phyloP scores from a whole-genome alignment of 257 asterid genomes.

The Solanum acaule region DNA sequence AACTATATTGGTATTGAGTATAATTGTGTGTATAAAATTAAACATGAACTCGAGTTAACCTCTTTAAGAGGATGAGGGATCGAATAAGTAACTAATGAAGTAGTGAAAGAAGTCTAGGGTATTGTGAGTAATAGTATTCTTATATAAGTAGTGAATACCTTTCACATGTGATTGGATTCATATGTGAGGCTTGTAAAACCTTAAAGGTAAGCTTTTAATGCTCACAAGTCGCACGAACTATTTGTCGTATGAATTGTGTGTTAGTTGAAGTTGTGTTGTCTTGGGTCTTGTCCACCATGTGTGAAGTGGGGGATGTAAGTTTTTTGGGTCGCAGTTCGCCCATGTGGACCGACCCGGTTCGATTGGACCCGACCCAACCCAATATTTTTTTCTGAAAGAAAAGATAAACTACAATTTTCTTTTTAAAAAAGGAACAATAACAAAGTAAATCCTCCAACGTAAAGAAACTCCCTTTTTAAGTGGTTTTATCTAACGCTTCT shows the following conservation, averaged over 20 bases:
- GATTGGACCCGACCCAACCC: no score
- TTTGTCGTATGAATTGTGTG: not conserved
- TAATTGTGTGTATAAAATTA: not conserved
- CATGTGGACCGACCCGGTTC: not conserved
- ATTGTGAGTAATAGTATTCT: not conserved
- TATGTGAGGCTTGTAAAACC: not conserved
- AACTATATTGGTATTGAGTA: not conserved
- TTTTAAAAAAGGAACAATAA: not conserved
- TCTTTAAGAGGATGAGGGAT: not conserved
- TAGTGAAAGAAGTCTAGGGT: not conserved
- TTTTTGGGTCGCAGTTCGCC: not conserved
- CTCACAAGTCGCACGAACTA: not conserved
- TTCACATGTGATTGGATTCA: not conserved
- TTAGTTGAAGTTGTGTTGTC: not conserved
- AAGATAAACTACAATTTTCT: not conserved
- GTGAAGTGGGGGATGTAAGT: not conserved
- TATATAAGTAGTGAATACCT: not conserved
- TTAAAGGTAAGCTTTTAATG: not conserved
- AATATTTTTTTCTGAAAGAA: not conserved
- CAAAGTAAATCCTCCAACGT: not conserved
- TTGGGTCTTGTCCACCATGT: not conserved
- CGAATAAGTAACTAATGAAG: not conserved
- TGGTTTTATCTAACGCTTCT: not conserved
- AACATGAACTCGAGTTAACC: not conserved
- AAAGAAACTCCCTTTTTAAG: not conserved